Evolutionary conservation across 257 asterid species (phyloP).

Genomic region (Eustoma russellianum): DNA sequence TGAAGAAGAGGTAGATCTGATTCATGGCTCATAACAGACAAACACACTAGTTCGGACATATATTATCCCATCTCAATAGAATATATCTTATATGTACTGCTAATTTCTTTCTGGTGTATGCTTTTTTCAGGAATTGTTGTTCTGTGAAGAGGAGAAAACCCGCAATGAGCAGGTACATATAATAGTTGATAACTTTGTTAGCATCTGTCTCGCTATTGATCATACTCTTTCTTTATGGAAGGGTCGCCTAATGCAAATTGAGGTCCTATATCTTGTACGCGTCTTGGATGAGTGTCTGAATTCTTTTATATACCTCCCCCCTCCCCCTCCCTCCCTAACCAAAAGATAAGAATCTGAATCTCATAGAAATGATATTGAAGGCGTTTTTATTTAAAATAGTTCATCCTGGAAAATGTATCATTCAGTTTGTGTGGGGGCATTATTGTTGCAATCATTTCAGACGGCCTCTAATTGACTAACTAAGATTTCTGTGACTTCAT

Average conservation of each 20-base stretch:
- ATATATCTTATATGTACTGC: not conserved
- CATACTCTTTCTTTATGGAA: not conserved
- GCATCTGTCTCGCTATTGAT: not conserved
- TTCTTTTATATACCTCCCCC: too few species aligned
- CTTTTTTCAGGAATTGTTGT: slow-evolving; percentile 23
- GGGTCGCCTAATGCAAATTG: too few species aligned
- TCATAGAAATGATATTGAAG: not conserved
- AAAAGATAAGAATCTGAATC: not conserved
- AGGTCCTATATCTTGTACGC: not conserved
- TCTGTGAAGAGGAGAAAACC: slow-evolving; percentile 27
- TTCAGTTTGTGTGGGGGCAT: not conserved
- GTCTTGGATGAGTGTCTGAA: too few species aligned
- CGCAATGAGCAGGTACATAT: slow-evolving; percentile 26
- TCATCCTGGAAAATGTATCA: not conserved
- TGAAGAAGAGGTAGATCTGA: slow-evolving; percentile 34
- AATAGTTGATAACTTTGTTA: too few species aligned
- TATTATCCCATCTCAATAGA: not conserved
- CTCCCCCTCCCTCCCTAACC: too few species aligned
- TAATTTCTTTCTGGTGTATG: slow-evolving; percentile 4
- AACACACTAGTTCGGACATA: not conserved
- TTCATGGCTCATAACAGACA: not conserved
- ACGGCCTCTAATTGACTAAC: too few species aligned
- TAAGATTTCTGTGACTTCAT: too few species aligned
- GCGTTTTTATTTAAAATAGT: not conserved
- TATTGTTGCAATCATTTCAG: too few species aligned